Percentiles rank a stretch among this genome's conserved stretches.
Evolutionary conservation across 768 basidiomycete species (phyloP).

Genomic region (Cystobasidium ongulense): DNA sequence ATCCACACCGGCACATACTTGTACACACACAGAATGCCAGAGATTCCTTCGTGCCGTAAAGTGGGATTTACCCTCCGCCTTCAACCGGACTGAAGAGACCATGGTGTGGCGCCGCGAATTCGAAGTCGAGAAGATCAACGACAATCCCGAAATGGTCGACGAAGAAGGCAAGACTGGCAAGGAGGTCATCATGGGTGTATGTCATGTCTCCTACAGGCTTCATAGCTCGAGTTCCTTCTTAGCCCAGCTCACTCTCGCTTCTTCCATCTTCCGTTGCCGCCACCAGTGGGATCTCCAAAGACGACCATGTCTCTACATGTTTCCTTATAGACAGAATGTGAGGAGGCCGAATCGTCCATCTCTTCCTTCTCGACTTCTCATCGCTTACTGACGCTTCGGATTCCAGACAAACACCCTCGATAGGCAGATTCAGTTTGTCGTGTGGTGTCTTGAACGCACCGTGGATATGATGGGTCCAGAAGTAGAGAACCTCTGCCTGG

Average conservation of each 20-base stretch:
- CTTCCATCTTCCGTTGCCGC: neutral
- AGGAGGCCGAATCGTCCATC: conserved; percentile 44
- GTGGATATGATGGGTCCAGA: conserved; percentile 72
- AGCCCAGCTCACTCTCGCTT: neutral
- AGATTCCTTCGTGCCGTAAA: conserved; percentile 71
- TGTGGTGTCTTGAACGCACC: conserved; percentile 69
- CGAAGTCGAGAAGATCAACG: conserved; percentile 57
- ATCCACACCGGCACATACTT: neutral
- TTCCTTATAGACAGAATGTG: conserved; percentile 67
- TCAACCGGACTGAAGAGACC: conserved; percentile 62
- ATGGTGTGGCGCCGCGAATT: conserved; percentile 72
- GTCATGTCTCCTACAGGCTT: conserved; percentile 49
- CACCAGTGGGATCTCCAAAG: conserved; percentile 31
- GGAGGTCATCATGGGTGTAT: conserved; percentile 59
- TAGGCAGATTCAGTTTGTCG: conserved; percentile 62
- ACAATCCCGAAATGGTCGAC: conserved; percentile 55
- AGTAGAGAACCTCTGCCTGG: conserved; percentile 55
- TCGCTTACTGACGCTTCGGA: conserved; percentile 38
- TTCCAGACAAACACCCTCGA: conserved; percentile 43
- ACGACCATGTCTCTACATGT: conserved; percentile 53
- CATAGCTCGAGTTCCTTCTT: conserved; percentile 44
- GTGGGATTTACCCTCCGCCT: conserved; percentile 55
- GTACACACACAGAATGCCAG: conserved; percentile 26
- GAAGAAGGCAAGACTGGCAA: conserved; percentile 77
- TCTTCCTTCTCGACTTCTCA: neutral